phyloP scores from a whole-genome alignment of 305 asterid genomes.

The Petunia hybrid region DNA sequence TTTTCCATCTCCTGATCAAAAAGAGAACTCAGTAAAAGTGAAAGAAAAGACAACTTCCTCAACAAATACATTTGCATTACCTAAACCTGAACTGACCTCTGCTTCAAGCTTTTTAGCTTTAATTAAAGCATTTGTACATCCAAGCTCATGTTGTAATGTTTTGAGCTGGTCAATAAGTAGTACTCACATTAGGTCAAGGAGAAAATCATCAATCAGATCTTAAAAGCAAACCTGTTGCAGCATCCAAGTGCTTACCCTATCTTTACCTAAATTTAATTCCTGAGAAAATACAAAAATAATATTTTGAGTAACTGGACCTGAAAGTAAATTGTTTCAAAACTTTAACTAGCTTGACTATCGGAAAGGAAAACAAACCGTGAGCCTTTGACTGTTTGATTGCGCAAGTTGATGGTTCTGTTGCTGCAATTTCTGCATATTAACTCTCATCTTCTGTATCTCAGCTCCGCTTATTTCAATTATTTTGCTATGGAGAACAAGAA shows the following conservation, averaged over 20 bases:
- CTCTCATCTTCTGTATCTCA: slow-evolving; percentile 66
- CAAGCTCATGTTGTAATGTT: slow-evolving; percentile 70
- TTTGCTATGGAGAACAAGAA: slow-evolving; percentile 51
- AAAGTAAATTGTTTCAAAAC: slow-evolving; percentile 18
- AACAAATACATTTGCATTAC: slow-evolving; percentile 17
- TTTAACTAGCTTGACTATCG: background rate
- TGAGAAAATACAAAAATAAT: slow-evolving; percentile 42
- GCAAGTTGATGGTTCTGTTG: slow-evolving; percentile 72
- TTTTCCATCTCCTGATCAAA: slow-evolving; percentile 44
- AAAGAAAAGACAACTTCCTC: background rate
- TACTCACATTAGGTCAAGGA: background rate
- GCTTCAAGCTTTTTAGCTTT: slow-evolving; percentile 47
- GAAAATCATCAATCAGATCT: slow-evolving; percentile 14
- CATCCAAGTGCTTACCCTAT: slow-evolving; percentile 56
- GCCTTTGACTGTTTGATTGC: slow-evolving; percentile 58
- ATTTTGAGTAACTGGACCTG: slow-evolving; percentile 15
- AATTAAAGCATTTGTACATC: slow-evolving; percentile 62
- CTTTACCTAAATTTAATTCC: slow-evolving; percentile 74
- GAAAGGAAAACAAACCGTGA: slow-evolving; percentile 53
- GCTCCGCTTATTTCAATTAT: slow-evolving; percentile 61
- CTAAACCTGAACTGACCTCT: slow-evolving; percentile 46
- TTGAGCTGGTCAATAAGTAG: slow-evolving; percentile 56
- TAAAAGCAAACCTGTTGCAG: slow-evolving; percentile 26
- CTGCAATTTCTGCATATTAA: slow-evolving; percentile 61
- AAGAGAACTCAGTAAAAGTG: slow-evolving; percentile 25